These are phyloP conservation scores for Sodiomyces alkalinus DNA, from an alignment of 2,329 filamentous ascomycete genomes.

Conservation along the genomic window DNA sequence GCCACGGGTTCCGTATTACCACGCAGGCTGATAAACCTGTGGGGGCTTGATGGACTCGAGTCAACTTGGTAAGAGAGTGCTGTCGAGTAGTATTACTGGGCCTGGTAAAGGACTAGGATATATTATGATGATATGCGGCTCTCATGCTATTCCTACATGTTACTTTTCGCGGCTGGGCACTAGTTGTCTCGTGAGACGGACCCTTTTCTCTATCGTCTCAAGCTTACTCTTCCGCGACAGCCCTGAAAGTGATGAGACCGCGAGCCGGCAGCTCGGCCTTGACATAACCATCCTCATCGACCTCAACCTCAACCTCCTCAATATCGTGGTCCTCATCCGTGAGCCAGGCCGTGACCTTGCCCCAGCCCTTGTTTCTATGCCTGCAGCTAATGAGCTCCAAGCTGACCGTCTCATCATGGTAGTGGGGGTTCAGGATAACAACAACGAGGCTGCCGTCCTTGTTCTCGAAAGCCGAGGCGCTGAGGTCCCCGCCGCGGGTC, in stretches of 20 bases:
- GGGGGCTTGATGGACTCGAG: conserved; percentile 20
- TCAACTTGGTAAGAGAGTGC: conserved; percentile 21
- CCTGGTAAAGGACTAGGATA: too few species aligned
- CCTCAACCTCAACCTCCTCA: conserved; percentile 1
- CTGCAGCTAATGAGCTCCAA: conserved; percentile 1
- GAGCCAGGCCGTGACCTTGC: conserved; percentile 1
- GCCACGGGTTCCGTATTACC: conserved; percentile 25
- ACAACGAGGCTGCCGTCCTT: conserved; percentile 13
- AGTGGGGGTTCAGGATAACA: conserved; percentile 1
- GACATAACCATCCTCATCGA: conserved; percentile 1
- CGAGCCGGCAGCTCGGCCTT: not conserved
- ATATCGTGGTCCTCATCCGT: conserved; percentile 2
- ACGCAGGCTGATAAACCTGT: conserved; percentile 21
- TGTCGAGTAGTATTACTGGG: too few species aligned
- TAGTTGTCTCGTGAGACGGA: too few species aligned
- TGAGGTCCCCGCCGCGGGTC: conserved; percentile 14
- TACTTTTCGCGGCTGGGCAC: too few species aligned
- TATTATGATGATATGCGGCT: too few species aligned
- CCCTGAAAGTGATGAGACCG: conserved; percentile 2
- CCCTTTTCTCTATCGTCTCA: too few species aligned
- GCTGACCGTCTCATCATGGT: not conserved
- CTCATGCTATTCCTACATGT: too few species aligned
- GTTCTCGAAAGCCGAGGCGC: conserved; percentile 20
- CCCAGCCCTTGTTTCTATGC: not conserved
- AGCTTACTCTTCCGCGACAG: not conserved